Evolutionary conservation across 2,329 filamentous ascomycete species (phyloP), one percentile per base, ranked within the genome.

Genomic region (Diplodia corticola): DNA sequence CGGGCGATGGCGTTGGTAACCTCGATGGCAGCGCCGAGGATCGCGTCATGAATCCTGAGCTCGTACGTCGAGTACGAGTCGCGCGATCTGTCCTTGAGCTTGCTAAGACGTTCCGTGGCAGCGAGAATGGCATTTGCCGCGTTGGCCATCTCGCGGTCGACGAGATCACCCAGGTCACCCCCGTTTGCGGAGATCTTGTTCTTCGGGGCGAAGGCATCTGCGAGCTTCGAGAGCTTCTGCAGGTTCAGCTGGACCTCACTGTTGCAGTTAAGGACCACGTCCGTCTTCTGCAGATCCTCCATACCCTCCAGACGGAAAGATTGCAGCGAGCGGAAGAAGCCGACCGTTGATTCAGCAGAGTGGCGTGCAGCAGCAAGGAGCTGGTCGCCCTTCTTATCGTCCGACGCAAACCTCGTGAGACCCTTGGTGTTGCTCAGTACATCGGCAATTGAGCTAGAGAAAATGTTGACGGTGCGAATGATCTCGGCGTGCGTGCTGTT

Each of bases 371-470:
- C 90, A 69, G 88, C 90, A 78, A 93, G 88, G 64, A 99, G 84
- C 68, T 93, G 87, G 72, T 98, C 94, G 4, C 89, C 88, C 83
- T 95, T 97, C 83, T 93, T 97, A 73, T 99, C 95, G 74, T 99
- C 94, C 0, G 93, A 94, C 4, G 95, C 93, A 68, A 99, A 91
- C 63, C 95, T 88, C 4, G 89, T 93, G 60, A 99, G 85, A 80
- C 95, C 95, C 83, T 99, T 99, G 70, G 94, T 93, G 80, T 98
- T 99, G 80, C 90, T 93, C 73, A 97, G 89, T 3, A 98, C 93
- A 79, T 99, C 95, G 1, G 94, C 91, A 69, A 97, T 88, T 3
- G 95, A 91, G 22, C 93, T 92, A 1, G 95, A 86, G 78, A 98
- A 97, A 63, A 93, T 87, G 74, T 92, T 95, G 72, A 97, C 91